A percentile compares a stretch with the other conserved stretches of the same genome.
phyloP scores from a whole-genome alignment of 106 monocot genomes.

The Xerophyta viscosa region DNA sequence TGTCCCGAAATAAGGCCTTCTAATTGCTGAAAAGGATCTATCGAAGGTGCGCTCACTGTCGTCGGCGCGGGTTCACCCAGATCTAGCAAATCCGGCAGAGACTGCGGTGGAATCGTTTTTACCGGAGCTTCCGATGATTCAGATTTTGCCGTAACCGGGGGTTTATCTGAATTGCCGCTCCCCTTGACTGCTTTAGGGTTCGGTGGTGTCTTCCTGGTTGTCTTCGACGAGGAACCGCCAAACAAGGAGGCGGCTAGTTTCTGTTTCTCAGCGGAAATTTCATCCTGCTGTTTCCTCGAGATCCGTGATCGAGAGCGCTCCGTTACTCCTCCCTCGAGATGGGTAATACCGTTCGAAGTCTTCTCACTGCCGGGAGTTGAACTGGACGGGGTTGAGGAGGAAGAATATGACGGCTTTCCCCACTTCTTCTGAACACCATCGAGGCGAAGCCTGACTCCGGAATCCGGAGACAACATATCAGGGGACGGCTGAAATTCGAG shows the following conservation, averaged over 20 bases:
- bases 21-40: constrained; percentile 78
- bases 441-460: constrained; percentile 57
- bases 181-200: constrained; percentile 30
- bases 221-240: constrained; percentile 54
- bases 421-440: constrained; percentile 93
- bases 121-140: constrained; percentile 16
- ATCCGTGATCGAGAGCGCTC: constrained; percentile 18
- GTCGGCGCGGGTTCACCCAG: constrained; percentile 42
- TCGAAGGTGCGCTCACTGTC: constrained; percentile 20
- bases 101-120: constrained; percentile 30
- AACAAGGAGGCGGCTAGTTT: constrained; percentile 88
- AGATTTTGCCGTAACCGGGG: constrained; percentile 11
- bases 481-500: constrained; percentile 13
- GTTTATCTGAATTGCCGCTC: constrained; percentile 18
- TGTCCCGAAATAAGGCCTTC: constrained; percentile 63
- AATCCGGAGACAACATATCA: constrained; percentile 32
- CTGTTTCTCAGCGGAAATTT: constrained; percentile 89
- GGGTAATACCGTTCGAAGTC: constrained; percentile 40
- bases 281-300: constrained; percentile 43
- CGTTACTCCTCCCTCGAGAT: constrained; percentile 10
- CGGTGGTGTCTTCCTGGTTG: constrained; percentile 44
- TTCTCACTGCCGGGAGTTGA: constrained; percentile 26
- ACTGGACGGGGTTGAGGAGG: constrained; percentile 38
- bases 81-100: constrained; percentile 87
- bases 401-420: constrained; percentile 78